Percentiles rank a stretch among this genome's conserved stretches.
Evolutionary conservation across 345 rosid genomes (phyloP).

Genomic region (Salix udensis): DNA sequence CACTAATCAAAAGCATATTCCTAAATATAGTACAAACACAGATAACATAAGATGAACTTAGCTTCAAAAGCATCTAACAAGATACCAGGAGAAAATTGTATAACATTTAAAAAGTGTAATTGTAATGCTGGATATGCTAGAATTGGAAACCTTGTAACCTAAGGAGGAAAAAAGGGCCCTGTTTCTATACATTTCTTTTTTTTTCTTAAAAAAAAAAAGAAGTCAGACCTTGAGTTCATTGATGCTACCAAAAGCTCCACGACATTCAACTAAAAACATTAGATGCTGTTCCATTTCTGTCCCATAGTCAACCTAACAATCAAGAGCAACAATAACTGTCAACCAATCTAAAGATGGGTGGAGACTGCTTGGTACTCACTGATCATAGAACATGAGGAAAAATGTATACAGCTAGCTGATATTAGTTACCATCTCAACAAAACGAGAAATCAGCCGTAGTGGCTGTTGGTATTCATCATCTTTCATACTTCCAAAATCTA

Average conservation of each 20-base stretch:
- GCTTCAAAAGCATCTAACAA: neutral
- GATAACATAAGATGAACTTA: neutral
- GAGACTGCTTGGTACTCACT: too few species aligned
- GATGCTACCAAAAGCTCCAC: slow-evolving; percentile 64
- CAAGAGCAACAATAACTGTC: slow-evolving; percentile 24
- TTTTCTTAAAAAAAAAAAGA: neutral
- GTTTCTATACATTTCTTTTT: neutral
- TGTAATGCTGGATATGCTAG: neutral
- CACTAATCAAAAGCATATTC: neutral
- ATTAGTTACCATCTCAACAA: slow-evolving; percentile 61
- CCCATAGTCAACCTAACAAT: slow-evolving; percentile 69
- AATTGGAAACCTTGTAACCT: neutral
- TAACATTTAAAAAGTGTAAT: neutral
- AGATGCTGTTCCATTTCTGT: slow-evolving; percentile 61
- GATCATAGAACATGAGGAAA: neutral
- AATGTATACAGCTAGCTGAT: slow-evolving; percentile 4
- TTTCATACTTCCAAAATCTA: slow-evolving; percentile 52
- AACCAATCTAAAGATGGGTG: slow-evolving; percentile 3
- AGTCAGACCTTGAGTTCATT: slow-evolving; percentile 64
- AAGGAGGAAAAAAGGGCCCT: neutral
- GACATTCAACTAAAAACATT: slow-evolving; percentile 77
- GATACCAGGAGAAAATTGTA: neutral
- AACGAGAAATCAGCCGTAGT: slow-evolving; percentile 57
- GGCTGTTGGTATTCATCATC: slow-evolving; percentile 67
- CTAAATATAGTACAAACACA: neutral